Percentiles rank a stretch among this genome's conserved stretches.
Evolutionary conservation across 2,329 filamentous ascomycete genomes (phyloP).

Genomic region (Nothophaeocryptopus gaeumannii): DNA sequence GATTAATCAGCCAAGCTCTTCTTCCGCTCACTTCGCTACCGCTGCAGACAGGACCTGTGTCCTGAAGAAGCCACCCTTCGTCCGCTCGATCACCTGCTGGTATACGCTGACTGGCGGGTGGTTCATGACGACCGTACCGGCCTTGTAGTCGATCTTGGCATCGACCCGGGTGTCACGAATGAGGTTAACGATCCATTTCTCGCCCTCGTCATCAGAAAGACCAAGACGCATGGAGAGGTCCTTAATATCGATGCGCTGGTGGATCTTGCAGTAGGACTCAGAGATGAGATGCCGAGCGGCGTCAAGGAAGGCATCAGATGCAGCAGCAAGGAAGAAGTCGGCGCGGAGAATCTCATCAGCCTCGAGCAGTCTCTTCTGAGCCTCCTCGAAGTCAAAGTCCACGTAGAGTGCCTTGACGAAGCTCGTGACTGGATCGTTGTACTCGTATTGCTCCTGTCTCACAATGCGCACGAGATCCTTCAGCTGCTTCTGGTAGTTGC

Average conservation of each 20-base stretch:
- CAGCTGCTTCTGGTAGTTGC: conserved; percentile 96
- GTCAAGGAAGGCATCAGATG: conserved; percentile 87
- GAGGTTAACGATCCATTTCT: conserved; percentile 99
- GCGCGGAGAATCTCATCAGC: conserved; percentile 87
- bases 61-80: conserved; percentile 97
- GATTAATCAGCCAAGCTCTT: background rate
- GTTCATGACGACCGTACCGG: conserved; percentile 98
- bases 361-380: conserved; percentile 78
- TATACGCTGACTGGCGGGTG: conserved; percentile 98
- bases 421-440: conserved; percentile 90
- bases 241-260: conserved; percentile 93
- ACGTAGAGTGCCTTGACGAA: conserved; percentile 96
- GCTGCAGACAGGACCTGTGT: conserved; percentile 81
- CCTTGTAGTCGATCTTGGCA: conserved; percentile 98
- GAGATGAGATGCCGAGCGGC: conserved; percentile 94
- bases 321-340: conserved; percentile 91
- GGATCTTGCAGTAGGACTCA: conserved; percentile 99
- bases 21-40: conserved; percentile 43
- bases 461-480: conserved; percentile 96
- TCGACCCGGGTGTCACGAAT: conserved; percentile 97
- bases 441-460: conserved; percentile 96
- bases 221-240: conserved; percentile 90
- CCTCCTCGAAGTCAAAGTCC: conserved; percentile 96
- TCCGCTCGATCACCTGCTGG: conserved; percentile 98
- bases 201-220: conserved; percentile 87